Evolutionary conservation across 345 rosid species (phyloP).

Genomic region (Gossypium rotundifolium): DNA sequence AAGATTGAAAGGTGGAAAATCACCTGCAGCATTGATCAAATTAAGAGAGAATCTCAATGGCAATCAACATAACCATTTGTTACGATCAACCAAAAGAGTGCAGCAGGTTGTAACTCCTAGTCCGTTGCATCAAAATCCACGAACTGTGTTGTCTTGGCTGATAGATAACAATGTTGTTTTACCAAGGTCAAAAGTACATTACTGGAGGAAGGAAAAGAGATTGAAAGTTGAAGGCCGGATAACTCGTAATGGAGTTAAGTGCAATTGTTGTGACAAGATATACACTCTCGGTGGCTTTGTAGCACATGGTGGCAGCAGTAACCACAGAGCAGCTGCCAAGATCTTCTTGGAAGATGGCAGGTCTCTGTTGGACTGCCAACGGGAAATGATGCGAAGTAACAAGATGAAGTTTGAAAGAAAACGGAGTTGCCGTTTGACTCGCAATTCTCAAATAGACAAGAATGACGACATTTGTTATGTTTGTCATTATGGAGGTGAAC

Average conservation of each 20-base stretch:
- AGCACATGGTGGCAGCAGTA: slow-evolving; percentile 44
- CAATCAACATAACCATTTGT: slow-evolving; percentile 14
- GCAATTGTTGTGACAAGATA: slow-evolving; percentile 55
- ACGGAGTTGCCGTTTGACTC: slow-evolving; percentile 21
- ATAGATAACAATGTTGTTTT: slow-evolving; percentile 53
- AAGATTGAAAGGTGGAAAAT: slow-evolving; percentile 8
- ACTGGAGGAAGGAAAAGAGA: slow-evolving; percentile 20
- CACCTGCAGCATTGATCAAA: neutral
- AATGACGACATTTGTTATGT: slow-evolving; percentile 62
- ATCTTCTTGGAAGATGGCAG: slow-evolving; percentile 73
- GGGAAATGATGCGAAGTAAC: slow-evolving; percentile 23
- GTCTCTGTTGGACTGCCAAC: slow-evolving; percentile 64
- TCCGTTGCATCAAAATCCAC: slow-evolving; percentile 36
- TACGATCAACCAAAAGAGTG: slow-evolving; percentile 47
- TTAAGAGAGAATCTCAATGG: slow-evolving; percentile 8
- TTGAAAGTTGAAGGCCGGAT: slow-evolving; percentile 46
- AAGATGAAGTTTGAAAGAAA: slow-evolving; percentile 20
- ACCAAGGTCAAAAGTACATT: slow-evolving; percentile 55
- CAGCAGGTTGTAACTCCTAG: slow-evolving; percentile 31
- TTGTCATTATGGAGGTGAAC: slow-evolving; percentile 79
- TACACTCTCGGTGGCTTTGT: slow-evolving; percentile 44
- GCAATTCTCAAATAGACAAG: slow-evolving; percentile 27
- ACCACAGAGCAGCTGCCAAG: slow-evolving; percentile 39
- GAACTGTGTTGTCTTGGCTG: slow-evolving; percentile 64
- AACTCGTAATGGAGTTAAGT: slow-evolving; percentile 61